These are phyloP conservation scores for Pyricularia grisea DNA, from an alignment of 2,329 filamentous ascomycete species.

Conservation along the genomic window DNA sequence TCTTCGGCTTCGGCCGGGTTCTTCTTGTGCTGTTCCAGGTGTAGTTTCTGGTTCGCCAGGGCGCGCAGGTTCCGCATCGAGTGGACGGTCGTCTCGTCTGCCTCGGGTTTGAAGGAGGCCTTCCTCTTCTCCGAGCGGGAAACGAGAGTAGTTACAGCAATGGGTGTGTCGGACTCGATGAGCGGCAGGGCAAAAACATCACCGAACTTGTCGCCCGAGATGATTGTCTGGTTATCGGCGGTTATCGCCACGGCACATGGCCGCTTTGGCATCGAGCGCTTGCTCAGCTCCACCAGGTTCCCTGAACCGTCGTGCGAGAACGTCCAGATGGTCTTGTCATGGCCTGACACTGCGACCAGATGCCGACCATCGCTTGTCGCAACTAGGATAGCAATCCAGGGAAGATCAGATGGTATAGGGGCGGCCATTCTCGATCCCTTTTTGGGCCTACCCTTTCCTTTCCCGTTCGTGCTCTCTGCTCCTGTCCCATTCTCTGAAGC, in stretches of 20 bases:
- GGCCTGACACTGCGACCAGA: slow-evolving; percentile 71
- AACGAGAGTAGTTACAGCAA: slow-evolving; percentile 2
- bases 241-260: slow-evolving; percentile 68
- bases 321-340: slow-evolving; percentile 85
- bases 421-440: slow-evolving; percentile 17
- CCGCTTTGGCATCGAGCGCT: slow-evolving; percentile 85
- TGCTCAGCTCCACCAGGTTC: slow-evolving; percentile 56
- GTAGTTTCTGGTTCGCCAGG: slow-evolving; percentile 38
- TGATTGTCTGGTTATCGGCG: slow-evolving; percentile 59
- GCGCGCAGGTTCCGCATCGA: slow-evolving; percentile 27
- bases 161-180: slow-evolving; percentile 22
- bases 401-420: slow-evolving; percentile 34
- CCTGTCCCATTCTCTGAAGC: not conserved
- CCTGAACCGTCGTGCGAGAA: slow-evolving; percentile 59
- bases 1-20: slow-evolving; percentile 15
- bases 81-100: slow-evolving; percentile 22
- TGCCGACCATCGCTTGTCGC: slow-evolving; percentile 55
- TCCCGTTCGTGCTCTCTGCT: slow-evolving; percentile 6
- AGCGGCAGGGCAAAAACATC: slow-evolving; percentile 88
- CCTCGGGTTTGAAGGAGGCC: slow-evolving; percentile 30
- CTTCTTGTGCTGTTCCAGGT: slow-evolving; percentile 23
- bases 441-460: slow-evolving; percentile 23
- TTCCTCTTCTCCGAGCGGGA: slow-evolving; percentile 15
- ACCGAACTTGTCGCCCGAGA: slow-evolving; percentile 91
- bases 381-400: slow-evolving; percentile 61